Percentiles rank a stretch among this genome's conserved stretches.
phyloP scores from a whole-genome alignment of 208 protist genomes.

The Trypanosoma scelopori region DNA sequence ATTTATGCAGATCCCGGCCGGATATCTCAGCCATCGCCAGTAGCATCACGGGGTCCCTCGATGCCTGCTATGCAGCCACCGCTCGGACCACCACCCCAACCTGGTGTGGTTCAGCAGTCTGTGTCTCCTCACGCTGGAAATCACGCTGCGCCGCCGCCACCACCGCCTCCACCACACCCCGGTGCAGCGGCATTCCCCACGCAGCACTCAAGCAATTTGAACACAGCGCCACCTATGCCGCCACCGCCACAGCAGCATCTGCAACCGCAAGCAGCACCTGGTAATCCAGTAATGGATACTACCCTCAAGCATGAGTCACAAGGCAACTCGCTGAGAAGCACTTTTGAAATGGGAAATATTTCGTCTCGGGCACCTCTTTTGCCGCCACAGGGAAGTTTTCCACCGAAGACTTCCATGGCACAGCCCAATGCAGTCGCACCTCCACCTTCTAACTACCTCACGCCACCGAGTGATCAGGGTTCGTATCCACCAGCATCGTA shows the following conservation, averaged over 20 bases:
- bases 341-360: conserved; percentile 5
- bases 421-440: background rate
- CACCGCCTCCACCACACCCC: background rate
- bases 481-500: conserved; percentile 2
- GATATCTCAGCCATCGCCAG: background rate
- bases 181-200: background rate
- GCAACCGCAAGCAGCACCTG: background rate
- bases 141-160: conserved; percentile 1
- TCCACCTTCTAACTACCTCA: conserved; percentile 12
- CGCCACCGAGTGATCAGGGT: background rate
- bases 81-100: conserved; percentile 4
- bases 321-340: background rate
- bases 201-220: background rate
- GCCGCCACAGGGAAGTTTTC: background rate
- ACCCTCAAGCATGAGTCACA: background rate
- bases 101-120: background rate
- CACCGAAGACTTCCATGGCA: background rate
- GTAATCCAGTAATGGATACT: background rate
- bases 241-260: background rate
- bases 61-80: background rate
- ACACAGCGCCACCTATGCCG: too few relatives aligned
- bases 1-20: conserved; percentile 12
- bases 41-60: conserved; percentile 9
- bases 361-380: background rate
- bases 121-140: background rate